Base-by-base conservation (phyloP, 495 filamentous ascomycete genomes). In the Annulohypoxylon stygium region DNA sequence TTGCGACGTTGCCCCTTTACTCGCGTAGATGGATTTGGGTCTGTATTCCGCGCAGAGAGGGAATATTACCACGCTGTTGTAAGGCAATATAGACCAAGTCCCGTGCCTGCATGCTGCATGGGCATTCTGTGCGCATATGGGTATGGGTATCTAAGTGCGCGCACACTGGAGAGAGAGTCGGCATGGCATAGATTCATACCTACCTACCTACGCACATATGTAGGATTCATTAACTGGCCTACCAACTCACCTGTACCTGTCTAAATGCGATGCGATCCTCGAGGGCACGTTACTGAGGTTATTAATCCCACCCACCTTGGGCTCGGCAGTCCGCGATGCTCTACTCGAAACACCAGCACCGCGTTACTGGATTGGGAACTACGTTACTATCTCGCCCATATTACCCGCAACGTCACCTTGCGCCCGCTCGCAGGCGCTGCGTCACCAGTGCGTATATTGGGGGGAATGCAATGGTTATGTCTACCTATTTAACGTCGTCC, bases 91-190 rank as follows among this genome's bases (percentile, higher is more conserved):
- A 45, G 41, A 67, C 66, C n/a, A 70, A 67, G 63, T 75, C 67
- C 67, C 72, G 72, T 71, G 67, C 64, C 59, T 70, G 72, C 67
- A 75, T 70, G 57, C n/a, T 47, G 43, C 43, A 47, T 47, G 43
- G 43, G n/a, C 71, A 43, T 47, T 16, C 48, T 54, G 65, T 34
- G 18, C 18, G 51, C 45, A 51, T 43, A 41, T 67, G 59, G 51
- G 41, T 59, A 60, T 20, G 23, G 36, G 39, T 43, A 43, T 43
- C 11, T 43, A 43, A 4, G 4, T 43, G 39, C 12, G 39, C 39
- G 26, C 34, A 25, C 30, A 9, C 36, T 23, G 36, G 37, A 47
- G 18, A 37, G 39, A 43, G 12, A 43, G 4, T 0, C 12, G 14
- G 39, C 0, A 5, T 4, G 4, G 39, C 12, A 14, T 43, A 14